Evolutionary conservation across 768 basidiomycete species (phyloP).

Genomic region (Tricholoma sp.): DNA sequence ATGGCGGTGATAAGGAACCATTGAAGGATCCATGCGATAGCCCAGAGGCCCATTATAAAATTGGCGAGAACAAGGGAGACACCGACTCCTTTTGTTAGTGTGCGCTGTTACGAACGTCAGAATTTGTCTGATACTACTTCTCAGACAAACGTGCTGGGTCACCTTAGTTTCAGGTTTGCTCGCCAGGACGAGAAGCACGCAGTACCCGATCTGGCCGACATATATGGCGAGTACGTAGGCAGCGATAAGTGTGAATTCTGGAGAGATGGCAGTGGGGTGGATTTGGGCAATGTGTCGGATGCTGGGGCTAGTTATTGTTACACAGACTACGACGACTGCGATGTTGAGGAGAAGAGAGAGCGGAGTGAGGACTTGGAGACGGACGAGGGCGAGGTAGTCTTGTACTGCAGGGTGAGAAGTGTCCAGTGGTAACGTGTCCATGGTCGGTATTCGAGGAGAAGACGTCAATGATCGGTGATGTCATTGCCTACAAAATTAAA

Average conservation of each 20-base stretch:
- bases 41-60: constrained; percentile 77
- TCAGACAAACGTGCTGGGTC: neutral
- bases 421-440: constrained; percentile 58
- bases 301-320: constrained; percentile 60
- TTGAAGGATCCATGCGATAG: constrained; percentile 70
- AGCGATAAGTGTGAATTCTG: constrained; percentile 51
- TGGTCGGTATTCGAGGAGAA: constrained; percentile 15
- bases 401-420: constrained; percentile 53
- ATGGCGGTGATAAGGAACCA: constrained; percentile 76
- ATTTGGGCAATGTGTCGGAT: constrained; percentile 37
- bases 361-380: constrained; percentile 85
- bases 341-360: constrained; percentile 80
- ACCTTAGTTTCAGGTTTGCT: constrained; percentile 73
- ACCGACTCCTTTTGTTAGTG: constrained; percentile 77
- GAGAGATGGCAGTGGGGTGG: constrained; percentile 70
- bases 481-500: constrained; percentile 1
- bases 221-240: constrained; percentile 59
- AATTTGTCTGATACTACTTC: neutral
- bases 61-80: constrained; percentile 72
- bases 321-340: constrained; percentile 63
- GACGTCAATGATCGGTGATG: constrained; percentile 2
- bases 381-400: constrained; percentile 61
- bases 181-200: constrained; percentile 66
- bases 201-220: constrained; percentile 74
- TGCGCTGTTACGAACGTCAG: constrained; percentile 19